Evolutionary conservation across 176 grass and related monocot genomes (phyloP).

Genomic region (Rhipidocladum racemiflorum): DNA sequence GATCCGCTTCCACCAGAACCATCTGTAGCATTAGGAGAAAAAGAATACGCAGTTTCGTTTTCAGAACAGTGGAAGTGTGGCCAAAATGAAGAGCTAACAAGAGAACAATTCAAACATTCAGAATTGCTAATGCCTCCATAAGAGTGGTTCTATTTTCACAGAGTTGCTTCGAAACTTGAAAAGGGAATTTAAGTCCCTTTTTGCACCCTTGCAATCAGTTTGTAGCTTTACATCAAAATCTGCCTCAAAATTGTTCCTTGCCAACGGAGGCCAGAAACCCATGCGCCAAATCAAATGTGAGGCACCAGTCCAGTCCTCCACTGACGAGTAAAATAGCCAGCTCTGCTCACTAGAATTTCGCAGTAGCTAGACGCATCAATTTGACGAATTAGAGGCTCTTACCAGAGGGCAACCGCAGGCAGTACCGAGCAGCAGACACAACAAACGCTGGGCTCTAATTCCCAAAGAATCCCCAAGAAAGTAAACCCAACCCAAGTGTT

Average conservation of each 20-base stretch:
- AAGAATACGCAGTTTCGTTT: neutral
- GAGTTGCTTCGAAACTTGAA: conserved; percentile 6
- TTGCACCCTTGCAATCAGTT: too few species aligned
- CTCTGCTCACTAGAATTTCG: neutral
- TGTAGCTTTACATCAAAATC: neutral
- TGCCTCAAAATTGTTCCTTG: neutral
- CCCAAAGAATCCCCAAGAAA: neutral
- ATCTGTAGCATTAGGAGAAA: conserved; percentile 16
- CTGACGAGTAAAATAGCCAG: neutral
- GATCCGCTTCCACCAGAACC: conserved; percentile 21
- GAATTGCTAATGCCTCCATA: neutral
- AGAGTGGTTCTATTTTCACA: neutral
- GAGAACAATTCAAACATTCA: neutral
- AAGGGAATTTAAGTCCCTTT: neutral
- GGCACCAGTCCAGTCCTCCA: neutral
- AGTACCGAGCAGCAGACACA: neutral
- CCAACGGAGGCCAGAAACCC: neutral
- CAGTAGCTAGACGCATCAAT: neutral
- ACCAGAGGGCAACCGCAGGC: neutral
- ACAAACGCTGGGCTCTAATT: neutral
- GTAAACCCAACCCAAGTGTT: neutral
- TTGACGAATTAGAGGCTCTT: neutral
- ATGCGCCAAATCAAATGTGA: neutral
- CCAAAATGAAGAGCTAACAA: neutral
- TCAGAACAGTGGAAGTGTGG: neutral